phyloP scores from a whole-genome alignment of 1,139 yeast species.

The Debaryomyces robertsiae region DNA sequence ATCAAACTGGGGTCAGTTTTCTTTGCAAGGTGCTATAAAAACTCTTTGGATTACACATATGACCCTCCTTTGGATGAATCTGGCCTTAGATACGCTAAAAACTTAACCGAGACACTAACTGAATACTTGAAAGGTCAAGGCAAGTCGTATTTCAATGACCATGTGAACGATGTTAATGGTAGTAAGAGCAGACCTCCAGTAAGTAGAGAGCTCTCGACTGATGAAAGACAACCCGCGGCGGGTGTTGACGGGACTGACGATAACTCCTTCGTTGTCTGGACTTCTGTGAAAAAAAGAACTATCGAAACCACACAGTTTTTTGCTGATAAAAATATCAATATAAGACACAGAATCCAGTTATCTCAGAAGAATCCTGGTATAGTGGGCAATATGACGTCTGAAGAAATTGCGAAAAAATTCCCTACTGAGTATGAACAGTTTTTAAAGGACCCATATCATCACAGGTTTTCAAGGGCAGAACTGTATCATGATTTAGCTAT shows the following conservation, averaged over 20 bases:
- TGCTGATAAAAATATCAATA: constrained; percentile 57
- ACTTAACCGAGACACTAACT: constrained; percentile 39
- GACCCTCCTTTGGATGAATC: constrained; percentile 70
- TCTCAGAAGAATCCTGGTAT: constrained; percentile 93
- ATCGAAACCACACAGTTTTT: constrained; percentile 76
- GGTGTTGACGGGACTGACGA: constrained; percentile 53
- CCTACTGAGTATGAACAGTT: constrained; percentile 74
- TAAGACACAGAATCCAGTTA: constrained; percentile 76
- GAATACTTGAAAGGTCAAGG: constrained; percentile 37
- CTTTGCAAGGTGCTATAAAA: constrained; percentile 80
- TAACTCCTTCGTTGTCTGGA: constrained; percentile 77
- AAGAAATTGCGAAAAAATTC: constrained; percentile 57
- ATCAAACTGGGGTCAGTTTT: constrained; percentile 84
- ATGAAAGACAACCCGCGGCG: constrained; percentile 46
- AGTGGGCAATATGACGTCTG: constrained; percentile 66
- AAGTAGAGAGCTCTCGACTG: constrained; percentile 24
- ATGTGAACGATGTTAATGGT: constrained; percentile 5
- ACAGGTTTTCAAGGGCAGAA: constrained; percentile 88
- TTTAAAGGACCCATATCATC: constrained; percentile 83
- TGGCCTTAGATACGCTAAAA: constrained; percentile 57
- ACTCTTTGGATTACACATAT: constrained; percentile 52
- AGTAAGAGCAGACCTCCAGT: constrained; percentile 12
- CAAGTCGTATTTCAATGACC: constrained; percentile 28
- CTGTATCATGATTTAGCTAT: constrained; percentile 95
- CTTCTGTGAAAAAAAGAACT: constrained; percentile 85